Base-by-base conservation (phyloP, 768 basidiomycete species). In the Trametopsis cervina region DNA sequence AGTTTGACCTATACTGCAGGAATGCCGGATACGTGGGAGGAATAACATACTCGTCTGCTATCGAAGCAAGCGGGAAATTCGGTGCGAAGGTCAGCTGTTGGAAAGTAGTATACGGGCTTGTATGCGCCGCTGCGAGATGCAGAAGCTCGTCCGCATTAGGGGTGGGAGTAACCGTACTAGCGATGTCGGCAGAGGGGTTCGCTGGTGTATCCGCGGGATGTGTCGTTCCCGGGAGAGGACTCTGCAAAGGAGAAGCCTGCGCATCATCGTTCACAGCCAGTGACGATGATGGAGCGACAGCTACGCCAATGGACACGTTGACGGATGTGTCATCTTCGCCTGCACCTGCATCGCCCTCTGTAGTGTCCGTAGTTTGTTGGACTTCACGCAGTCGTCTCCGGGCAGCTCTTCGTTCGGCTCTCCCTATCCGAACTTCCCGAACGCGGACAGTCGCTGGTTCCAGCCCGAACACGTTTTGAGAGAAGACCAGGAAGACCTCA, bases 381-480 rank as follows among this genome's bases (percentile, higher is more conserved):
- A 72, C 69, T 60, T 85, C 86, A 26, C 89, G 77, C 12, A 85
- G 81, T 44, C 90, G 75, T 47, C 92, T 75, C 26, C 91, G 74
- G 18, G 90, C 88, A 10, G 90, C 89, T 50, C 92, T 69, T 25
- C 91, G 76, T 63, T 93, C 92, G 2, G 88, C 87, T 3, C 91
- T 80, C 5, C 89, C 91, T 38, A 94, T 90, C 26, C 92, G 76
- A 20, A 95, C 91, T 64, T 95, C 92, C 4, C 91, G 81, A n/a
- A 95, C 91, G 22, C 91, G 78, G 17, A 95, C 91, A 0, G 92
- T 95, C 2, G 90, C 90, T 9, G 91, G 91, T 61, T 94, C 91
- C 29, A 94, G 68, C 10, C 92, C 91, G 60, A 94, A 94, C 23
- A 94, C 87, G 54, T 91, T 93, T 62, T 93, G 89, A 2, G 83